phyloP scores from a whole-genome alignment of 148 eudicot genomes.

The Amaranthus palmeri region DNA sequence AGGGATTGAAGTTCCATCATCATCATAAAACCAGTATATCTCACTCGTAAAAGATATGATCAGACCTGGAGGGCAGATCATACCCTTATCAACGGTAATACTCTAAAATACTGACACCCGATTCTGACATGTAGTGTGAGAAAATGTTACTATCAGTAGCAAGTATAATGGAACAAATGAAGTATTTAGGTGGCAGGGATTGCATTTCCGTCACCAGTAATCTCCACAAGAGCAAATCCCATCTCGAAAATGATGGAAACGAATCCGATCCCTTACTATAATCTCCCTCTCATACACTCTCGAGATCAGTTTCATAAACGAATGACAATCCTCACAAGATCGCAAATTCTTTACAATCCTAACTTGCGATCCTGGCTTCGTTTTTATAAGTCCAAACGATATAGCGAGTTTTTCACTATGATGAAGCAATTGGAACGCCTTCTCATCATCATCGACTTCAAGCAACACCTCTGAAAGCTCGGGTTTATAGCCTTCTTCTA shows the following conservation, averaged over 20 bases:
- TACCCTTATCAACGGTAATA: too few relatives aligned
- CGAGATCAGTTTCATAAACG: conserved; percentile 42
- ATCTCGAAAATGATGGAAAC: conserved; percentile 44
- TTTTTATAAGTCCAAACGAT: conserved; percentile 41
- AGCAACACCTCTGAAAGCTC: conserved; percentile 40
- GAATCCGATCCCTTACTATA: conserved; percentile 45
- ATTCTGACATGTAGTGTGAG: too few relatives aligned
- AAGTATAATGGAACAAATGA: too few relatives aligned
- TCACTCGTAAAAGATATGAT: too few relatives aligned
- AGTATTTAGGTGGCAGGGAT: too few relatives aligned
- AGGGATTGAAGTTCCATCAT: too few relatives aligned
- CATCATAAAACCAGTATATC: too few relatives aligned
- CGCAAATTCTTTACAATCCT: conserved; percentile 49
- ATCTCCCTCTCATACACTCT: conserved; percentile 37
- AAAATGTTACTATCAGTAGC: too few relatives aligned
- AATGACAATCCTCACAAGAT: conserved; percentile 47
- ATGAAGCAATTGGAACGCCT: conserved; percentile 43
- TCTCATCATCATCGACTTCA: conserved; percentile 46
- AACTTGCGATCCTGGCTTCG: conserved; percentile 28
- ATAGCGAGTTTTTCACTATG: conserved; percentile 57
- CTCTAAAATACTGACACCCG: too few relatives aligned
- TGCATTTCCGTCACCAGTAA: conserved; percentile 27
- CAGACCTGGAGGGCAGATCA: too few relatives aligned
- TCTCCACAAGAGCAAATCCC: conserved; percentile 48
- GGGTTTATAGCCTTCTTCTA: conserved; percentile 37